These are phyloP conservation scores for Ceratobasidium sp. DNA, from an alignment of 1,284 basidiomycete species.

Conservation along the genomic window DNA sequence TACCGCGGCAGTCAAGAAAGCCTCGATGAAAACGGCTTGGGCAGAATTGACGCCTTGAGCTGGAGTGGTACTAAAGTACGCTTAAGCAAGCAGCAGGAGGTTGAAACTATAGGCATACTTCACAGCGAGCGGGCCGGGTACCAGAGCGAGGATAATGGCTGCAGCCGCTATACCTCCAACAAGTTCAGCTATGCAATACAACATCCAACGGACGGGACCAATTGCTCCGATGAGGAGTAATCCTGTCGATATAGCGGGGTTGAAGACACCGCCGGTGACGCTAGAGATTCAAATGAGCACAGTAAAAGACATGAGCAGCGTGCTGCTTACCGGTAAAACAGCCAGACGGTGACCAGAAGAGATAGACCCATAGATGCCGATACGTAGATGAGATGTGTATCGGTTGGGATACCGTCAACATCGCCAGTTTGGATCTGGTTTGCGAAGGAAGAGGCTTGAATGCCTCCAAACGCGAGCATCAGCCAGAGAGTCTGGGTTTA, in stretches of 20 bases:
- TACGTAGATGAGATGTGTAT: neutral
- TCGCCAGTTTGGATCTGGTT: constrained; percentile 4
- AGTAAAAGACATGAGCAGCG: neutral
- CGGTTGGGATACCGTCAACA: neutral
- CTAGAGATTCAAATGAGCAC: neutral
- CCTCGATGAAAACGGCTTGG: constrained; percentile 48
- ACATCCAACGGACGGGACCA: constrained; percentile 57
- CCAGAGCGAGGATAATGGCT: constrained; percentile 70
- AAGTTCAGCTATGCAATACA: constrained; percentile 57
- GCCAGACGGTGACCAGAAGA: neutral
- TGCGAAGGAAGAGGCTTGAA: neutral
- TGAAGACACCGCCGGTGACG: constrained; percentile 47
- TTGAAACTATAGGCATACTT: constrained; percentile 61
- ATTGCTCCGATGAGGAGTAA: constrained; percentile 69
- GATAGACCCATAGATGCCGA: neutral
- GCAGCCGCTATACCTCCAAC: constrained; percentile 61
- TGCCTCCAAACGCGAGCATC: neutral
- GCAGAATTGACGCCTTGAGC: constrained; percentile 40
- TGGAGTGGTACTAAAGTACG: constrained; percentile 22
- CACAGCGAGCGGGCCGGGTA: constrained; percentile 69
- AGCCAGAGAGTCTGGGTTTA: neutral
- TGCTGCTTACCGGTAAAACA: constrained; percentile 10
- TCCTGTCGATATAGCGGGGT: constrained; percentile 43
- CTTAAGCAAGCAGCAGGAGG: neutral
- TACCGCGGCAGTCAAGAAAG: constrained; percentile 47